Evolutionary conservation across 2,329 filamentous ascomycete genomes (phyloP), one percentile per base, ranked within the genome.

Genomic region (Fusarium nygamai): DNA sequence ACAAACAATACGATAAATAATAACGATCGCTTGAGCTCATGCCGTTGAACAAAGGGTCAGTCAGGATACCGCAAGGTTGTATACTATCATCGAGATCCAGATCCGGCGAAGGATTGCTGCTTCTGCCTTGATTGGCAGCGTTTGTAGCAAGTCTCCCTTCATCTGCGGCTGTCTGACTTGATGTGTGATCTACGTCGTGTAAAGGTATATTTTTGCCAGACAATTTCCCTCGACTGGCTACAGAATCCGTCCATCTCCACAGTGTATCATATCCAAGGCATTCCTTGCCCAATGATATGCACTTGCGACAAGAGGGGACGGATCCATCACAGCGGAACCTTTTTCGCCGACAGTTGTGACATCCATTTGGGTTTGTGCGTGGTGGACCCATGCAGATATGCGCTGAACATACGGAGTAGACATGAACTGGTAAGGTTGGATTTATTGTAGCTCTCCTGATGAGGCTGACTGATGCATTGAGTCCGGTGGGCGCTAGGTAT

Each of bases 1-100:
- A 54, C 65, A 20, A 33, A 67, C 65, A 63, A 4, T 68, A 68
- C 2, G 65, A 67, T 33, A 68, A 17, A 24, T 68, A 67, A 22
- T 67, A 58, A 7, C 24, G 62, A 29, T 67, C 62, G 10, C n/a
- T 27, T 6, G 24, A 27, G 12, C 33, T 53, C 31, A 67, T 44
- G 20, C 39, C 12, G n/a, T 9, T 8, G 24, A 68, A 68, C 14
- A 60, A 16, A 5, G 62, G 53, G 14, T 68, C 65, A 8, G 27
- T 41, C 19, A 68, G 20, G 24, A 8, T 36, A 8, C 12, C 11
- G 5, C 2, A 38, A 29, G 29, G 41, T n/a, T 36, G 13, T 10
- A 29, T 24, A 3, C 5, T n/a, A 14, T 10, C 22, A 16, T 20
- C 13, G 12, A 58, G 9, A 4, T 24, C 14, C 11, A 43, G 17